A percentile compares a stretch with the other conserved stretches of the same genome.
phyloP scores from a whole-genome alignment of 2,329 filamentous ascomycete species.

The Lasiodiplodia gonubiensis region DNA sequence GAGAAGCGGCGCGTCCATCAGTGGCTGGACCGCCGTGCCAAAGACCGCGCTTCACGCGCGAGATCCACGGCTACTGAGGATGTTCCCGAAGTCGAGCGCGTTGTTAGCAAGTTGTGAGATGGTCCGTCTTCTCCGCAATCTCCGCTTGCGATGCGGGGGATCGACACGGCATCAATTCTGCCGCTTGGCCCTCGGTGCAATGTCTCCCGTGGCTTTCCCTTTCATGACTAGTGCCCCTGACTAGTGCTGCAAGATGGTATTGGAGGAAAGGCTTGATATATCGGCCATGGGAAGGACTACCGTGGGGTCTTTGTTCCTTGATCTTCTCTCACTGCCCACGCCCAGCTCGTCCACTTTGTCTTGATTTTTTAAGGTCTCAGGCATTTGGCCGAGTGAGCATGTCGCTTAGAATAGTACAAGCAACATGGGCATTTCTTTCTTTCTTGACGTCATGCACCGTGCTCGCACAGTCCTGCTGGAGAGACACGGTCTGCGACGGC shows the following conservation, averaged over 20 bases:
- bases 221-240: neutral
- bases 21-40: neutral
- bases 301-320: neutral
- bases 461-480: conserved; percentile 55
- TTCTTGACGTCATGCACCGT: conserved; percentile 8
- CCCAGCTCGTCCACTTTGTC: neutral
- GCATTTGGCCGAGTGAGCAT: neutral
- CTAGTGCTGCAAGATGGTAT: neutral
- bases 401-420: conserved; percentile 2
- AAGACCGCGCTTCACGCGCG: neutral
- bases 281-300: neutral
- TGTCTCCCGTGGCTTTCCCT: conserved; percentile 1
- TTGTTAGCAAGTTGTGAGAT: conserved; percentile 1
- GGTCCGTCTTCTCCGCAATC: conserved; percentile 7
- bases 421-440: conserved; percentile 3
- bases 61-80: neutral
- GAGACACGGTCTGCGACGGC: conserved; percentile 59
- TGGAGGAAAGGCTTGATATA: conserved; percentile 8
- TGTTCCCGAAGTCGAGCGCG: neutral
- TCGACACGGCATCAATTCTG: neutral
- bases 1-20: neutral
- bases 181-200: conserved; percentile 16
- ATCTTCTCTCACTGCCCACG: neutral
- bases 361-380: neutral
- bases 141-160: conserved; percentile 11